Conservation (phyloP, 495 filamentous ascomycete species). For the Trichoderma reesei region DNA sequence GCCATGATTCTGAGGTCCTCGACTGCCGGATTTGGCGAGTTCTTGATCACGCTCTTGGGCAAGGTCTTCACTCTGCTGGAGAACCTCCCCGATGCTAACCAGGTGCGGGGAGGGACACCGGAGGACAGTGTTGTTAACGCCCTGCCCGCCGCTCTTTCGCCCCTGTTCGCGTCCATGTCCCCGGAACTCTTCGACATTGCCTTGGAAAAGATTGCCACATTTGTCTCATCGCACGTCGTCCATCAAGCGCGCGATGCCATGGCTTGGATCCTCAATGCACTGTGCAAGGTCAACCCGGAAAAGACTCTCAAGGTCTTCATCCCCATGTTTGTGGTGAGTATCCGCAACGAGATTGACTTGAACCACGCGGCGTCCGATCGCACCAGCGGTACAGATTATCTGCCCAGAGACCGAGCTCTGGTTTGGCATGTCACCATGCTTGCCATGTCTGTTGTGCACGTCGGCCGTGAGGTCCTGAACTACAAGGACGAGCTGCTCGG, state of each 20-base stretch:
- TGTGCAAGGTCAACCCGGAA: slow-evolving; percentile 89
- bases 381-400: slow-evolving; percentile 84
- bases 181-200: slow-evolving; percentile 89
- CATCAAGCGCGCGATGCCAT: slow-evolving; percentile 96
- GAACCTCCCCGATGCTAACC: slow-evolving; percentile 83
- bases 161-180: slow-evolving; percentile 82
- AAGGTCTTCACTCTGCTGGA: slow-evolving; percentile 92
- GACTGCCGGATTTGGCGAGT: slow-evolving; percentile 86
- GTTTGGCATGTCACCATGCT: slow-evolving; percentile 97
- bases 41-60: slow-evolving; percentile 78
- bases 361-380: slow-evolving; percentile 94
- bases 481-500: slow-evolving; percentile 83
- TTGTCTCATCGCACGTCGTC: slow-evolving; percentile 91
- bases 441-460: slow-evolving; percentile 96
- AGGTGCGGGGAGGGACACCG: slow-evolving; percentile 78
- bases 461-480: slow-evolving; percentile 77
- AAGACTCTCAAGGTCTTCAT: slow-evolving; percentile 85
- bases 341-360: slow-evolving; percentile 92
- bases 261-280: slow-evolving; percentile 93
- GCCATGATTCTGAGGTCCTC: slow-evolving; percentile 90
- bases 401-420: slow-evolving; percentile 83
- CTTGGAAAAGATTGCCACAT: slow-evolving; percentile 80
- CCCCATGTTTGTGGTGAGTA: slow-evolving; percentile 79
- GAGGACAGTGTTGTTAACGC: slow-evolving; percentile 98
- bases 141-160: slow-evolving; percentile 82